These are phyloP conservation scores for Hamamelis virginiana DNA, from an alignment of 164 flowering plant species.

Conservation along the genomic window DNA sequence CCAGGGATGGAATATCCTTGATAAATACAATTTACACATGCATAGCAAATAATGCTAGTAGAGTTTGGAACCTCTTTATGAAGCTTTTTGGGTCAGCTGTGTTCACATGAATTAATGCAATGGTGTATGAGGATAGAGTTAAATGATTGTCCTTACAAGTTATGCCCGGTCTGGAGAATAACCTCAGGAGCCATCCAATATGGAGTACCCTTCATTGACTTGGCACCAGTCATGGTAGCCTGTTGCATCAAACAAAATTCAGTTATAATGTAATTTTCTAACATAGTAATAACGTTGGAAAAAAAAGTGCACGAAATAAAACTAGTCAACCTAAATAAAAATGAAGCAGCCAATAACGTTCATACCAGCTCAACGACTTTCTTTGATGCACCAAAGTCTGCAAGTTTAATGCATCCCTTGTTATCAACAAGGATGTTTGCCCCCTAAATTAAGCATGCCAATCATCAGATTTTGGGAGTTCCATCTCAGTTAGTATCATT, in stretches of 20 bases:
- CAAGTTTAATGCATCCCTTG: conserved; percentile 94
- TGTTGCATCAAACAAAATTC: conserved; percentile 21
- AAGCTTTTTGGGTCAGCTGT: too few species aligned
- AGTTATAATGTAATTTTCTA: not conserved
- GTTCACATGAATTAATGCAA: too few species aligned
- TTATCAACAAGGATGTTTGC: conserved; percentile 98
- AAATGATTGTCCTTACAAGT: conserved; percentile 59
- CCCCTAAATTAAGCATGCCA: conserved; percentile 47
- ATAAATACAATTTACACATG: too few species aligned
- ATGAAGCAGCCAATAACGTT: not conserved
- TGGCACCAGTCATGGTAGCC: conserved; percentile 95
- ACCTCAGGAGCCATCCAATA: conserved; percentile 99
- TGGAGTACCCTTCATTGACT: conserved; percentile 99
- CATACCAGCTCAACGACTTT: conserved; percentile 94
- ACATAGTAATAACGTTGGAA: not conserved
- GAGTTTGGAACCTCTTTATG: too few species aligned
- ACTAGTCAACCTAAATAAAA: not conserved
- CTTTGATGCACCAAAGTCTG: conserved; percentile 98
- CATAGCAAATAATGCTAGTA: too few species aligned
- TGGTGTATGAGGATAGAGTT: too few species aligned
- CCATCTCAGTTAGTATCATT: too few species aligned
- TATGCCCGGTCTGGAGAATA: conserved; percentile 93
- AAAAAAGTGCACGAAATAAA: not conserved
- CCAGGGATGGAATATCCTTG: too few species aligned
- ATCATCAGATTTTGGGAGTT: not conserved